Base-by-base conservation (phyloP, 305 asterid genomes). In the Solanum aculeatissimum region DNA sequence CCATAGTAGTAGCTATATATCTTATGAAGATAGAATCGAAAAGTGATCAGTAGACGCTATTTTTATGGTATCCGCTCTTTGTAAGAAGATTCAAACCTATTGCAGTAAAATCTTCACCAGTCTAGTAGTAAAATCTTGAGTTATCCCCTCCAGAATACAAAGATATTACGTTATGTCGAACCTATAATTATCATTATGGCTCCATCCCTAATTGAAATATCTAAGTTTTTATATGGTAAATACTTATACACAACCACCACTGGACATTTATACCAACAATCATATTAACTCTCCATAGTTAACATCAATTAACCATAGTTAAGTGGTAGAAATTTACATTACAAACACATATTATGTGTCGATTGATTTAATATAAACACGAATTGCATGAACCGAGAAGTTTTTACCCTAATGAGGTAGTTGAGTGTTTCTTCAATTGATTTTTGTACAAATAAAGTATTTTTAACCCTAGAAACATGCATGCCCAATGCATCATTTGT, bases 351-450 rank as follows among this genome's bases (percentile, higher is more conserved):
- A 7, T 14, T 5, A 29, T 15, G 7, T 1, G 0, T 8, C 0
- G 15, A 29, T 65, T 65, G n/a, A 29, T 9, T 65, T 65, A 14
- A 29, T 14, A 18, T 68, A 68, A 35, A 35, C 49, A 35, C 4
- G 1, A 1, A 18, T 25, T 0, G 0, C 32, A 29, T 0, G 0
- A n/a, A n/a, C 15, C 0, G 1, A 16, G 21, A 35, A 35, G 43
- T 35, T 68, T 9, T 16, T 9, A 49, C 62, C 16, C 23, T 75
- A 2, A 1, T 4, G 16, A 8, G 81, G 62, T 75, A 16, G 43
- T 75, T 75, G 62, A 45, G 57, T 45, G 0, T 27, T n/a, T 42
- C 40, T 70, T 42, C 2, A 43, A 43, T 21, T 16, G 19, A 72
- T 43, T 70, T 70, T 70, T 71, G 21, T 43, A 72, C 3, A 49